A percentile compares a stretch with the other conserved stretches of the same genome.
Conservation (phyloP, 2,329 filamentous ascomycete genomes). For the Microdochium bolleyi region DNA sequence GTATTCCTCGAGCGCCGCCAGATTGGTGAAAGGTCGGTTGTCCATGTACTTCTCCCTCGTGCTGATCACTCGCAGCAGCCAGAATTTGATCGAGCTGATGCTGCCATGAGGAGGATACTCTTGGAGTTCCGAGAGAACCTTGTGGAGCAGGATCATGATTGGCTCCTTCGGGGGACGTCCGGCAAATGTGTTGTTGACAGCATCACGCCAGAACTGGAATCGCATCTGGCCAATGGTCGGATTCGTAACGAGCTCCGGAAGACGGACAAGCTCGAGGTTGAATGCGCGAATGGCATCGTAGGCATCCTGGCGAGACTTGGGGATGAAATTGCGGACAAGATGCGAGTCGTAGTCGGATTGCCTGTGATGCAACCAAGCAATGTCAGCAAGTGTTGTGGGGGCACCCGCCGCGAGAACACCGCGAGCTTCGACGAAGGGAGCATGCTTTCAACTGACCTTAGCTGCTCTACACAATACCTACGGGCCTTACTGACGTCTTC, state of each 20-base stretch:
- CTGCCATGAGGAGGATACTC: constrained; percentile 28
- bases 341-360: constrained; percentile 86
- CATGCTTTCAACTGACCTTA: constrained; percentile 29
- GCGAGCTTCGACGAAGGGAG: neutral
- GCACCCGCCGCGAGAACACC: no score
- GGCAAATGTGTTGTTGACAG: constrained; percentile 68
- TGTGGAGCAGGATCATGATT: constrained; percentile 74
- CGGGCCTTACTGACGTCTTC: constrained; percentile 44
- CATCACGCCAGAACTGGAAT: constrained; percentile 91
- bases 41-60: constrained; percentile 77
- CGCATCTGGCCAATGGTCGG: constrained; percentile 82
- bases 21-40: constrained; percentile 69
- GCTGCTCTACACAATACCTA: constrained; percentile 44
- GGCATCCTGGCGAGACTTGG: constrained; percentile 63
- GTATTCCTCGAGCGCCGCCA: constrained; percentile 75
- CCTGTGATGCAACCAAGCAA: constrained; percentile 31
- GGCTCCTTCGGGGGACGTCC: constrained; percentile 82
- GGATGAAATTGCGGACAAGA: constrained; percentile 78
- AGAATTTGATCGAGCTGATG: constrained; percentile 55
- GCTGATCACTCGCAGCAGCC: constrained; percentile 69
- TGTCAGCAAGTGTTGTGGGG: neutral
- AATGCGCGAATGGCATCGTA: constrained; percentile 88
- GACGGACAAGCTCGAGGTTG: constrained; percentile 84
- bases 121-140: constrained; percentile 57
- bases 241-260: constrained; percentile 84